Evolutionary conservation across 768 basidiomycete genomes (phyloP).

Genomic region (Tulasnella sp.): DNA sequence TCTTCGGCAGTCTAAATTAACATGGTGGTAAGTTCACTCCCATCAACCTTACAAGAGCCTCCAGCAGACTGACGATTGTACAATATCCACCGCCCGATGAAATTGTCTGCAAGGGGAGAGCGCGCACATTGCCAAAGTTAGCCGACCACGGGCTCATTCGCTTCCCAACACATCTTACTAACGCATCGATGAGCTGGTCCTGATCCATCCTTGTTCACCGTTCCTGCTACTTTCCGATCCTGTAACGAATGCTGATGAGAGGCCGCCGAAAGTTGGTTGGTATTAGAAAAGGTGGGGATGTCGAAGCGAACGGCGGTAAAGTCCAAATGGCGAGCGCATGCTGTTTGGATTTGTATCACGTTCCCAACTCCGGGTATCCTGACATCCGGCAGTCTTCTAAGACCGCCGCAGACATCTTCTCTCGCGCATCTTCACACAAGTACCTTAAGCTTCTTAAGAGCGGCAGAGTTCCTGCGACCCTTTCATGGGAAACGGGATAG

Average conservation of each 20-base stretch:
- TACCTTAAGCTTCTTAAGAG: neutral
- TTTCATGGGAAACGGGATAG: neutral
- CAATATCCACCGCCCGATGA: conserved; percentile 89
- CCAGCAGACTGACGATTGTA: conserved; percentile 50
- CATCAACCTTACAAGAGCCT: neutral
- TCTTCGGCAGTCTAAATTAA: conserved; percentile 66
- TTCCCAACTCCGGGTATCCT: neutral
- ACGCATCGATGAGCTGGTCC: conserved; percentile 20
- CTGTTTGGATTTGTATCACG: neutral
- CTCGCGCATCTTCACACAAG: neutral
- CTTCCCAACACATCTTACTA: neutral
- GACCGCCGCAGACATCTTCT: neutral
- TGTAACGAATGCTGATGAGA: neutral
- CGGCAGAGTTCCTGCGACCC: neutral
- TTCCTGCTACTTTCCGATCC: neutral
- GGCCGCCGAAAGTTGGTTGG: neutral
- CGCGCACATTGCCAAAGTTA: neutral
- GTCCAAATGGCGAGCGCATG: neutral
- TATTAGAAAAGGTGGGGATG: neutral
- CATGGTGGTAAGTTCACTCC: neutral
- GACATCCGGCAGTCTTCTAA: neutral
- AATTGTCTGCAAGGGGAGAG: conserved; percentile 53
- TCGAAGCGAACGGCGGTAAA: neutral
- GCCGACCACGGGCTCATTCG: neutral
- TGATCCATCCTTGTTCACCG: conserved; percentile 14